A percentile compares a stretch with the other conserved stretches of the same genome.
Conservation (phyloP, 192 early-diverging fungal genomes). For the Bifiguratus adelaidae region DNA sequence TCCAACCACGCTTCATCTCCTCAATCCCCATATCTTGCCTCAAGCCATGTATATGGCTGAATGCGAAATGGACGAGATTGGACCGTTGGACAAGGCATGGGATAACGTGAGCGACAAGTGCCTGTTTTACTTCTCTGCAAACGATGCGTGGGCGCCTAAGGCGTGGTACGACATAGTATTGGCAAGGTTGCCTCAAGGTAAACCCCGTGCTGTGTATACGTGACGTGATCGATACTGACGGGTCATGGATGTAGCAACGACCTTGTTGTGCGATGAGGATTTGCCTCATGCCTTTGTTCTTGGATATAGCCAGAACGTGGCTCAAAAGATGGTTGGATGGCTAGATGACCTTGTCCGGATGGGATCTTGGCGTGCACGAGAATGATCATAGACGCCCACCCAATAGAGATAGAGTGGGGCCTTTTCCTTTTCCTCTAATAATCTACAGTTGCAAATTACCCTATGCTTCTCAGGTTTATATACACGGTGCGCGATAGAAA, state of each 20-base stretch:
- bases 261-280: constrained; percentile 56
- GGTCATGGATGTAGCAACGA: constrained; percentile 6
- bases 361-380: neutral
- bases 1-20: constrained; percentile 53
- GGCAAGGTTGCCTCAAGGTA: constrained; percentile 49
- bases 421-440: too few relatives aligned
- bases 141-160: constrained; percentile 71
- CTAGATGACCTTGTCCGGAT: constrained; percentile 3
- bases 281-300: constrained; percentile 79
- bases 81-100: constrained; percentile 51
- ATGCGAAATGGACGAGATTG: constrained; percentile 65
- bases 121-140: constrained; percentile 66
- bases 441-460: too few relatives aligned
- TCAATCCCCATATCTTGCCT: constrained; percentile 47
- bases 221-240: neutral
- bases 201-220: neutral
- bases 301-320: constrained; percentile 30
- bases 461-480: too few relatives aligned
- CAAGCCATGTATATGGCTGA: constrained; percentile 61
- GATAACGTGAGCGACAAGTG: constrained; percentile 48
- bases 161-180: constrained; percentile 57
- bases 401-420: too few relatives aligned
- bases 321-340: constrained; percentile 8
- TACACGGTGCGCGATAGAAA: too few relatives aligned
- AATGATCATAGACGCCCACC: too few relatives aligned